Percentiles rank a stretch among this genome's conserved stretches.
phyloP scores from a whole-genome alignment of 2,329 filamentous ascomycete species.

The Nemania sp. region DNA sequence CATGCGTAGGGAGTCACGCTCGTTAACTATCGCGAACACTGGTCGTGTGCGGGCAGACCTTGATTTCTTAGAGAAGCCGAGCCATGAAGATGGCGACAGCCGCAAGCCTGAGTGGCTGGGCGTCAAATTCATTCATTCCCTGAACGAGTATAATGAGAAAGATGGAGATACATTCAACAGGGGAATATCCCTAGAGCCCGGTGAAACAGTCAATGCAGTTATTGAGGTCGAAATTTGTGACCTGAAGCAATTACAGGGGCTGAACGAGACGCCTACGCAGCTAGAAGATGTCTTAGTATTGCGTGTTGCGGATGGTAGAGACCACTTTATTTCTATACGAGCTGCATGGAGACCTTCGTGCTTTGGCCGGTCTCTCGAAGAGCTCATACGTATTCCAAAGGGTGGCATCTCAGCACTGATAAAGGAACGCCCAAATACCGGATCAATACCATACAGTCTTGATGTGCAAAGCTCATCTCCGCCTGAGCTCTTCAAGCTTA shows the following conservation, averaged over 20 bases:
- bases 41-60: slow-evolving; percentile 84
- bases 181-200: slow-evolving; percentile 80
- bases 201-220: slow-evolving; percentile 80
- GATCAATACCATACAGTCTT: slow-evolving; percentile 66
- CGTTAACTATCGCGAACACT: slow-evolving; percentile 91
- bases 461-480: slow-evolving; percentile 83
- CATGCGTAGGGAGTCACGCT: slow-evolving; percentile 72
- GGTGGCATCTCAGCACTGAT: slow-evolving; percentile 76
- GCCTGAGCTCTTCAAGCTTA: slow-evolving; percentile 88
- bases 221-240: slow-evolving; percentile 76
- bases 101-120: slow-evolving; percentile 46
- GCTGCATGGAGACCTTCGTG: slow-evolving; percentile 84
- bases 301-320: slow-evolving; percentile 83
- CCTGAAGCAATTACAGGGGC: slow-evolving; percentile 70
- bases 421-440: slow-evolving; percentile 48
- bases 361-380: slow-evolving; percentile 87
- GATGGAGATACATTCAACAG: slow-evolving; percentile 53
- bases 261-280: slow-evolving; percentile 75
- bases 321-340: slow-evolving; percentile 88
- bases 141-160: slow-evolving; percentile 31
- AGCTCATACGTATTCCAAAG: slow-evolving; percentile 84
- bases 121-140: slow-evolving; percentile 42
- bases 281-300: slow-evolving; percentile 92
- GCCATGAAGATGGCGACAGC: slow-evolving; percentile 57
- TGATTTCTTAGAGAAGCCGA: slow-evolving; percentile 80